Conservation (phyloP, 495 filamentous ascomycete genomes). For the Opeltia flavorubescens region DNA sequence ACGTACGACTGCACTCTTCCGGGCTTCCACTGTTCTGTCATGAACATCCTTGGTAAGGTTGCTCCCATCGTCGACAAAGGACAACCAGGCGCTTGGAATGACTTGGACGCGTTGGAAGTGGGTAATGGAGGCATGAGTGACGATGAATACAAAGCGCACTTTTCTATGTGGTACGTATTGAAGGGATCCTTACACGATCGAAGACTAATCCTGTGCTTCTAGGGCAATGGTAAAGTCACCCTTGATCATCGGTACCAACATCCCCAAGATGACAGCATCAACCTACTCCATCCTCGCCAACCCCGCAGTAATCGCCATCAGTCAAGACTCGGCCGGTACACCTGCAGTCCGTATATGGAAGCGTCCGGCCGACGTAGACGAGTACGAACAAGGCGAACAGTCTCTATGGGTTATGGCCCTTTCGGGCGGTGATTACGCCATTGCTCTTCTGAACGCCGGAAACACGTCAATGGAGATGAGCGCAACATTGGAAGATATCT, state of each 20-base stretch:
- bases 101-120: conserved; percentile 47
- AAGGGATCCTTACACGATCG: not conserved
- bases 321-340: conserved; percentile 27
- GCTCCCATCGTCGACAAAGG: conserved; percentile 22
- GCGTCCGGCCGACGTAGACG: conserved; percentile 16
- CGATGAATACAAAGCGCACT: conserved; percentile 22
- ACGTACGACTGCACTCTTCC: conserved; percentile 32
- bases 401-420: conserved; percentile 36
- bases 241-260: conserved; percentile 19
- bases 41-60: conserved; percentile 38
- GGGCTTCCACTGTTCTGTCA: conserved; percentile 39
- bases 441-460: conserved; percentile 35
- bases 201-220: not conserved
- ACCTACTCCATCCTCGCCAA: conserved; percentile 26
- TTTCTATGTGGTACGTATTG: conserved; percentile 20
- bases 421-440: conserved; percentile 29
- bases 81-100: conserved; percentile 24
- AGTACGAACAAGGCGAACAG: conserved; percentile 25
- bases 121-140: conserved; percentile 43
- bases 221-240: conserved; percentile 22
- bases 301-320: conserved; percentile 32
- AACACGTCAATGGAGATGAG: conserved; percentile 28
- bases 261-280: conserved; percentile 16
- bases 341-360: conserved; percentile 28
- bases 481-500: conserved; percentile 39